phyloP scores from a whole-genome alignment of 805 yeast species.

The Ogataea nonfermentans region DNA sequence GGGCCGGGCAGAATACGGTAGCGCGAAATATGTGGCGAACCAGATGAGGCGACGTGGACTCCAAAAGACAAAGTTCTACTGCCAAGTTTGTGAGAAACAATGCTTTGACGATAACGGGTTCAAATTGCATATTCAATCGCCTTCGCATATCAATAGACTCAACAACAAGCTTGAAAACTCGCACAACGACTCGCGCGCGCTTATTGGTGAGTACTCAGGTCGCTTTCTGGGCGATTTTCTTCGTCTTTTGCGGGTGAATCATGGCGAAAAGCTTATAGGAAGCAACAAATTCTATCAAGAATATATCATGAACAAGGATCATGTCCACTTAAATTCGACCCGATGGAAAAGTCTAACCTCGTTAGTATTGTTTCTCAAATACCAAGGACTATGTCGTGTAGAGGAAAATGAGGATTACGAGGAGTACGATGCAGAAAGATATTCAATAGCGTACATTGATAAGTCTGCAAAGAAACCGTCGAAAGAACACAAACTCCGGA shows the following conservation, averaged over 20 bases:
- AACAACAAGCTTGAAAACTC: slow-evolving; percentile 43
- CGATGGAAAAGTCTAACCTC: slow-evolving; percentile 68
- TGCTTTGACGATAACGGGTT: slow-evolving; percentile 96
- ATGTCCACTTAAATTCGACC: slow-evolving; percentile 90
- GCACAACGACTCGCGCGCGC: slow-evolving; percentile 28
- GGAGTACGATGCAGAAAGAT: slow-evolving; percentile 35
- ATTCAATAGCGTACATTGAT: slow-evolving; percentile 50
- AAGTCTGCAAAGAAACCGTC: slow-evolving; percentile 44
- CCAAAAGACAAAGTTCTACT: slow-evolving; percentile 82
- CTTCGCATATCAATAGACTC: slow-evolving; percentile 65
- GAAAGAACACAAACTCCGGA: slow-evolving; percentile 37
- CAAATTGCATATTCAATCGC: slow-evolving; percentile 83
- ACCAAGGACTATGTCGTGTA: slow-evolving; percentile 55
- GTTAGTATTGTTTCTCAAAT: slow-evolving; percentile 61
- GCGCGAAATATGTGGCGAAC: slow-evolving; percentile 70
- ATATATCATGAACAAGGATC: slow-evolving; percentile 76
- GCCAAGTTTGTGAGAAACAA: slow-evolving; percentile 90
- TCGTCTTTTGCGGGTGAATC: slow-evolving; percentile 56
- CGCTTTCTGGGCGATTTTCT: slow-evolving; percentile 66
- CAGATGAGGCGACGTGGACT: slow-evolving; percentile 80
- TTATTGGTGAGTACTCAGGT: slow-evolving; percentile 55
- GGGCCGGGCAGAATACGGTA: slow-evolving; percentile 60
- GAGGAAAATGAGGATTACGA: slow-evolving; percentile 37
- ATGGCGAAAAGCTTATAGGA: slow-evolving; percentile 76
- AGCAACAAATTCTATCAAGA: slow-evolving; percentile 91